These are phyloP conservation scores for Pseudogymnoascus sp. DNA, from an alignment of 2,329 filamentous ascomycete genomes.

Conservation along the genomic window DNA sequence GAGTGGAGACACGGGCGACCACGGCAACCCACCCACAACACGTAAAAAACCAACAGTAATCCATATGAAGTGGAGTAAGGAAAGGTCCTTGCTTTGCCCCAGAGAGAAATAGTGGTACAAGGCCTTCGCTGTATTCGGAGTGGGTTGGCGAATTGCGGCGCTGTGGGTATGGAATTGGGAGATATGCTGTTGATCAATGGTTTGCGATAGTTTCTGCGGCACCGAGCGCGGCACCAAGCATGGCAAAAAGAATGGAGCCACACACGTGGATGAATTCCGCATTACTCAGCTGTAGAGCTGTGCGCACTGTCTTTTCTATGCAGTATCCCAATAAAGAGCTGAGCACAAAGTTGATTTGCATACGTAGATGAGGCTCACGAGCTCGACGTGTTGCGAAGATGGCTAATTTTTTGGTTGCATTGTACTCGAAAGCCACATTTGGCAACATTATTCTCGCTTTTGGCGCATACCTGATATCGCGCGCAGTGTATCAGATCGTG, in stretches of 20 bases:
- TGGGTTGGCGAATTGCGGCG: not conserved
- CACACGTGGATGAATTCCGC: not conserved
- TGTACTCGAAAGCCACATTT: conserved; percentile 11
- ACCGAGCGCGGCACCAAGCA: not conserved
- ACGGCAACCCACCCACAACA: not conserved
- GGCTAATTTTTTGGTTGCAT: not conserved
- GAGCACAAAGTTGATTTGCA: not conserved
- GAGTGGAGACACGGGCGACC: not conserved
- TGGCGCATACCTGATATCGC: conserved; percentile 14
- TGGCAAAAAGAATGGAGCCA: not conserved
- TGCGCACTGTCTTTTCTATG: not conserved
- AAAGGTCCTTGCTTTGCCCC: not conserved
- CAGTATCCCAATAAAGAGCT: not conserved
- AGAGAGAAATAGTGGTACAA: not conserved
- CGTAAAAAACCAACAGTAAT: not conserved
- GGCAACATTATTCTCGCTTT: conserved; percentile 13
- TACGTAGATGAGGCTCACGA: not conserved
- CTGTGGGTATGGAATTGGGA: not conserved
- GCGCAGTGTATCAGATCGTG: conserved; percentile 38
- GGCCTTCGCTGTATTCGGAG: not conserved
- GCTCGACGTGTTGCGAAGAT: not conserved
- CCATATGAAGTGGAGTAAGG: not conserved
- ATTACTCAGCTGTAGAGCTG: conserved; percentile 4
- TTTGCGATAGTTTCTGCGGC: not conserved
- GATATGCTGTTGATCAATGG: not conserved